Evolutionary conservation across 345 rosid genomes (phyloP).

Genomic region (Ceriops decandra): DNA sequence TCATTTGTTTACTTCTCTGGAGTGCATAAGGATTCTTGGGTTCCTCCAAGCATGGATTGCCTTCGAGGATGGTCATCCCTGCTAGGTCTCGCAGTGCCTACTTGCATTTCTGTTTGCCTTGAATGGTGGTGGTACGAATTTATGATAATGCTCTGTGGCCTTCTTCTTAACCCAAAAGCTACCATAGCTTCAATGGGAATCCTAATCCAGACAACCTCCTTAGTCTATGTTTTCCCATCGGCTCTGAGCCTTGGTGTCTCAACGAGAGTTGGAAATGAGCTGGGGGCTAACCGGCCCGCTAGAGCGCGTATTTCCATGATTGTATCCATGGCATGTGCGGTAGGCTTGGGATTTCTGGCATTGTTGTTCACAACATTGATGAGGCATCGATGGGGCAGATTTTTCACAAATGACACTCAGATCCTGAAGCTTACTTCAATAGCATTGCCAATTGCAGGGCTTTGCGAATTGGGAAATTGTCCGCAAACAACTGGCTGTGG

Average conservation of each 20-base stretch:
- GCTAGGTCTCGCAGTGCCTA: conserved; percentile 79
- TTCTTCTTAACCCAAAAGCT: conserved; percentile 79
- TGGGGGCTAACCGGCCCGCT: conserved; percentile 78
- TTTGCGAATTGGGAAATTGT: conserved; percentile 94
- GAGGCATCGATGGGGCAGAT: conserved; percentile 79
- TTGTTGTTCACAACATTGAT: conserved; percentile 62
- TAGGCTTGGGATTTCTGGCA: conserved; percentile 63
- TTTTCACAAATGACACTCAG: conserved; percentile 64
- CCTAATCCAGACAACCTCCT: conserved; percentile 82
- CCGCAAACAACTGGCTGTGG: conserved; percentile 98
- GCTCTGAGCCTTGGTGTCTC: conserved; percentile 89
- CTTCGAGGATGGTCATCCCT: conserved; percentile 82
- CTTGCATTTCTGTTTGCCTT: conserved; percentile 85
- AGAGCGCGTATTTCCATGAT: conserved; percentile 77
- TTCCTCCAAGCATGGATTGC: conserved; percentile 66
- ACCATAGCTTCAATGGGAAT: conserved; percentile 96
- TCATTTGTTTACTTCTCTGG: conserved; percentile 71
- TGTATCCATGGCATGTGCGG: conserved; percentile 60
- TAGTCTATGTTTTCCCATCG: conserved; percentile 89
- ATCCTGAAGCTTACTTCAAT: conserved; percentile 69
- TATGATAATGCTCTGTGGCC: conserved; percentile 88
- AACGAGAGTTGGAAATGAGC: conserved; percentile 84
- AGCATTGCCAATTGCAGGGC: conserved; percentile 81
- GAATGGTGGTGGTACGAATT: conserved; percentile 99
- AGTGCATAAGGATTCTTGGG: conserved; percentile 78